Conservation (phyloP, 495 filamentous ascomycete genomes). For the Neurospora sp. region DNA sequence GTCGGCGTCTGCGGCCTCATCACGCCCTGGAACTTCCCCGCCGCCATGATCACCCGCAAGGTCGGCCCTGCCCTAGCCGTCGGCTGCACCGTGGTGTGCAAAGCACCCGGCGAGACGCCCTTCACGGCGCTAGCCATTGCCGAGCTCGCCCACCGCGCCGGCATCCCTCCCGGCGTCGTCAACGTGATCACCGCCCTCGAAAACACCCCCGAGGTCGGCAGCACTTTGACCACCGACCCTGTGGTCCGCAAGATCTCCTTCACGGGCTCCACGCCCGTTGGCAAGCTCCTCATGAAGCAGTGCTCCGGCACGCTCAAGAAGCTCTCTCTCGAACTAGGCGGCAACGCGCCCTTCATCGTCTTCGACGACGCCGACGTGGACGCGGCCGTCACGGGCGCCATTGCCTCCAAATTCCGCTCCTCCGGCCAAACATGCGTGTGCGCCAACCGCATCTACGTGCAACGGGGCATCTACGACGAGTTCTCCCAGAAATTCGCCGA, state of each 20-base stretch:
- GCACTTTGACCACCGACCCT: conserved; percentile 59
- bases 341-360: conserved; percentile 89
- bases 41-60: conserved; percentile 88
- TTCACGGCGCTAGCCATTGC: conserved; percentile 75
- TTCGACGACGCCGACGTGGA: conserved; percentile 86
- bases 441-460: conserved; percentile 78
- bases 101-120: conserved; percentile 79
- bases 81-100: conserved; percentile 73
- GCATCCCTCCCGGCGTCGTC: conserved; percentile 75
- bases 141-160: conserved; percentile 71
- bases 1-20: conserved; percentile 92
- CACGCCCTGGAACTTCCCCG: conserved; percentile 95
- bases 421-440: conserved; percentile 89
- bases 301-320: conserved; percentile 74
- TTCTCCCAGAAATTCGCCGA: conserved; percentile 58
- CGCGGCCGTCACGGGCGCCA: conserved; percentile 61
- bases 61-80: conserved; percentile 69
- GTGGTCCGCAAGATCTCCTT: conserved; percentile 79
- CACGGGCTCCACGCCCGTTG: conserved; percentile 80
- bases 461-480: conserved; percentile 67
- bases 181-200: conserved; percentile 66
- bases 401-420: conserved; percentile 74
- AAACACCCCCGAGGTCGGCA: conserved; percentile 66
- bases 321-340: conserved; percentile 76
- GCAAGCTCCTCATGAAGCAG: conserved; percentile 81